phyloP scores from a whole-genome alignment of 176 grass and related monocot genomes.

The Canna indica region DNA sequence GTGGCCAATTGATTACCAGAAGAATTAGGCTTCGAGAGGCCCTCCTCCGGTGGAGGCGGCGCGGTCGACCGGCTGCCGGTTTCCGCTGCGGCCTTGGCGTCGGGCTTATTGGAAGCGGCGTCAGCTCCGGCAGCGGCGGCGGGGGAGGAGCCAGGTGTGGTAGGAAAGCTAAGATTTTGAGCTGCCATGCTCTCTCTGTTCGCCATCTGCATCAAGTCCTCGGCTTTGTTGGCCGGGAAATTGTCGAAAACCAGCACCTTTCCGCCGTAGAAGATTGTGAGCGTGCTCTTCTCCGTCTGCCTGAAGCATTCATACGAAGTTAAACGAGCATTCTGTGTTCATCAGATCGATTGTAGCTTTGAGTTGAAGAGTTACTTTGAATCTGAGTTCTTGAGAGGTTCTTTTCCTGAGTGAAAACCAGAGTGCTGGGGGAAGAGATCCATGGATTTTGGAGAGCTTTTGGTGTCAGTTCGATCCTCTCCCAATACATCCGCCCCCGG shows the following conservation, averaged over 20 bases:
- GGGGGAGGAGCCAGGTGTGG: not conserved
- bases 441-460: not conserved
- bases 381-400: not conserved
- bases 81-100: not conserved
- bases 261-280: conserved; percentile 14
- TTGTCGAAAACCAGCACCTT: conserved; percentile 5
- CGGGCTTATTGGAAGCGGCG: not conserved
- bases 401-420: not conserved
- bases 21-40: not conserved
- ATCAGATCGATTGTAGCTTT: not conserved
- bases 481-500: not conserved
- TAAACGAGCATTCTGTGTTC: not conserved
- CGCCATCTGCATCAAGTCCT: conserved; percentile 16
- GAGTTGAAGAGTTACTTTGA: not conserved
- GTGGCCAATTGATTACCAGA: not conserved
- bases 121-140: not conserved
- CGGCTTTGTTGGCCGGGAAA: not conserved
- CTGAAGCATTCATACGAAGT: not conserved
- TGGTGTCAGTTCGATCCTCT: not conserved
- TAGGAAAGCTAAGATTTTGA: not conserved
- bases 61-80: not conserved
- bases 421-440: conserved; percentile 10
- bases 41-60: not conserved
- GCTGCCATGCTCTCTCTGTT: conserved; percentile 4
- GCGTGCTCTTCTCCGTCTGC: not conserved